phyloP scores from a whole-genome alignment of 352 stramenopile species.

The Thalassiosira ordinaria region DNA sequence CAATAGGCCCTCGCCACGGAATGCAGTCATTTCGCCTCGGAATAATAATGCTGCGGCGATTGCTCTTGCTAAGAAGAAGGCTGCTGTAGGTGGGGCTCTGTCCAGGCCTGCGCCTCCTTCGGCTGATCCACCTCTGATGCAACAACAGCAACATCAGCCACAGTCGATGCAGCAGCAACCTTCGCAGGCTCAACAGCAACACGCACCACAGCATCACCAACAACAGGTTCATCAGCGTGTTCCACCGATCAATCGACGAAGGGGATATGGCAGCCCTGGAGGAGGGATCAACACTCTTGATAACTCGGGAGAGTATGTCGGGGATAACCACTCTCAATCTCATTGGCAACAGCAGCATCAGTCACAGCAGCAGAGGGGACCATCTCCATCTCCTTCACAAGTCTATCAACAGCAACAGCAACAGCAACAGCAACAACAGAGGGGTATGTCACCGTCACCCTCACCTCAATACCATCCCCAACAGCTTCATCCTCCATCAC shows the following conservation, averaged over 20 bases:
- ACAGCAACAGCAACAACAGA: neutral
- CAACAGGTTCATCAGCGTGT: neutral
- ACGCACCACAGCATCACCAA: neutral
- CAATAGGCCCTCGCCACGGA: neutral
- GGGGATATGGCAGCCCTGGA: neutral
- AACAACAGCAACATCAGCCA: slow-evolving; percentile 14
- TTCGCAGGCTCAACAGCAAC: neutral
- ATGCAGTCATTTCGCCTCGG: slow-evolving; percentile 6
- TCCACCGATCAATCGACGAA: neutral
- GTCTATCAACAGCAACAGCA: neutral
- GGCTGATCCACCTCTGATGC: neutral
- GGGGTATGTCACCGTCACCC: neutral
- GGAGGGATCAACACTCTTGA: slow-evolving; percentile 8
- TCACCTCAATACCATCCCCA: neutral
- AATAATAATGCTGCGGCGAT: neutral
- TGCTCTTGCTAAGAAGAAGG: no score
- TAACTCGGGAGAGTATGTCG: slow-evolving; percentile 13
- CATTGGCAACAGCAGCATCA: slow-evolving; percentile 3
- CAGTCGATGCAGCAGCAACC: slow-evolving; percentile 15
- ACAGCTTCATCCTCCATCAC: neutral
- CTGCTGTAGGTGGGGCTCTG: no score
- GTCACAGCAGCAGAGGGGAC: neutral
- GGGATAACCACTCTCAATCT: neutral
- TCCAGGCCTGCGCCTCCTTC: no score
- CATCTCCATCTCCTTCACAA: neutral